Conservation (phyloP, 768 basidiomycete genomes). For the Arthromyces matolae region DNA sequence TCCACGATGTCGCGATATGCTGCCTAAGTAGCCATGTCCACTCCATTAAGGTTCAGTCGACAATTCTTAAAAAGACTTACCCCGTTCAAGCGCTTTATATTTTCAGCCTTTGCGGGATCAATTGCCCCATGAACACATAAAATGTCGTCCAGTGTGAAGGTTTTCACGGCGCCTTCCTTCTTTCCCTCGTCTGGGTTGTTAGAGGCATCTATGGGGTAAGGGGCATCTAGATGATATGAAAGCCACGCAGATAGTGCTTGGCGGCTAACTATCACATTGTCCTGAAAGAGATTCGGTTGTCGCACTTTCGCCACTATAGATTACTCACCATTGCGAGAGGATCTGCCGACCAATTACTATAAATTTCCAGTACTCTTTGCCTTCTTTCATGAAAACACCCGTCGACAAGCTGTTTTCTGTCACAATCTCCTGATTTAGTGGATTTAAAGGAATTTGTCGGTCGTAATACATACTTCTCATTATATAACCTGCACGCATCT, state of each 20-base stretch:
- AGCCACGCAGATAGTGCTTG: slow-evolving; percentile 62
- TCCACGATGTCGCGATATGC: slow-evolving; percentile 40
- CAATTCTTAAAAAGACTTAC: slow-evolving; percentile 31
- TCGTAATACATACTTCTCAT: slow-evolving; percentile 36
- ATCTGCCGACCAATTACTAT: slow-evolving; percentile 54
- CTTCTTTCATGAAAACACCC: slow-evolving; percentile 48
- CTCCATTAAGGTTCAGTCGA: too few relatives aligned
- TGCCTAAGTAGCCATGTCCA: slow-evolving; percentile 31
- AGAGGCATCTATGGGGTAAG: slow-evolving; percentile 1
- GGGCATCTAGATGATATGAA: slow-evolving; percentile 34
- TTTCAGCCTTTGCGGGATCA: slow-evolving; percentile 52
- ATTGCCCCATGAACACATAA: slow-evolving; percentile 60
- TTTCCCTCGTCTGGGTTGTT: slow-evolving; percentile 3
- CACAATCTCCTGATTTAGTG: neutral
- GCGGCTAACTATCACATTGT: slow-evolving; percentile 57
- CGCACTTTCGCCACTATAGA: too few relatives aligned
- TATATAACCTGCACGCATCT: slow-evolving; percentile 47
- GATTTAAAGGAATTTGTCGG: neutral
- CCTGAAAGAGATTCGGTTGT: slow-evolving; percentile 25
- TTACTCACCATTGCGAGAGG: slow-evolving; percentile 44
- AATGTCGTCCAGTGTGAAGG: slow-evolving; percentile 43
- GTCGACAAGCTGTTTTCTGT: slow-evolving; percentile 42
- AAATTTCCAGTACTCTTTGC: slow-evolving; percentile 55
- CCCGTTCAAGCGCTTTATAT: slow-evolving; percentile 67
- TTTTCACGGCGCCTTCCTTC: slow-evolving; percentile 12